Evolutionary conservation across 192 early-diverging fungal species (phyloP), one percentile per base, ranked within the genome.

Genomic region (Coemansia sp.): DNA sequence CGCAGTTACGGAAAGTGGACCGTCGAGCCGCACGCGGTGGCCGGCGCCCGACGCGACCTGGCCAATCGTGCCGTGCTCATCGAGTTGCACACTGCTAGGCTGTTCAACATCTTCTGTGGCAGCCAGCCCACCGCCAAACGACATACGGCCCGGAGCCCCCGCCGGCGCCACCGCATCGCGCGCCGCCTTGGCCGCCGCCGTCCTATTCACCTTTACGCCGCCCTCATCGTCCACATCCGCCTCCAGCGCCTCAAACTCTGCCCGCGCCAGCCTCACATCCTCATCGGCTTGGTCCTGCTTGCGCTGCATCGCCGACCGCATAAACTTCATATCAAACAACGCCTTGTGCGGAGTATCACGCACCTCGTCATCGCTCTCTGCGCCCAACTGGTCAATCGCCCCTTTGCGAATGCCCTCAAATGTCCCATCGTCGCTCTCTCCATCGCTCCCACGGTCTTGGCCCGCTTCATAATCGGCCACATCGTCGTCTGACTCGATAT

Each of bases 251-350:
- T 64, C 77, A 41, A 80, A 68, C 72, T 80, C 77, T 9, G 65
- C 69, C 48, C 55, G 69, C 57, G 69, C 50, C 62, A 68, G 43
- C 65, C 65, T 59, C 2, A 72, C 77, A 32, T 80, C 77, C 27
- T 60, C 72, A 55, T 78, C 69, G 1, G 80, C 76, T 29, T 78
- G 67, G 17, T 85, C 67, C 59, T 79, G 71, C 56, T 87, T 70
- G 55, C 84, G 75, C 68, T 91, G 82, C 41, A 84, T 82, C 17
- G 88, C 90, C 56, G 90, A 85, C 78, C 93, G 91, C 97, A 99
- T 99, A 69, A 99, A 99, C 83, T 98, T 98, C 96, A 99, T 98
- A 5, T 83, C 88, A 67, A 95, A 91, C 19, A 99, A 60, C 32
- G 93, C 94, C 76, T 92, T 96, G 32, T 79, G 76, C 43, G 82